phyloP scores from a whole-genome alignment of 23 red algal species.

The Cyanidiococcus yangmingshanensis region DNA sequence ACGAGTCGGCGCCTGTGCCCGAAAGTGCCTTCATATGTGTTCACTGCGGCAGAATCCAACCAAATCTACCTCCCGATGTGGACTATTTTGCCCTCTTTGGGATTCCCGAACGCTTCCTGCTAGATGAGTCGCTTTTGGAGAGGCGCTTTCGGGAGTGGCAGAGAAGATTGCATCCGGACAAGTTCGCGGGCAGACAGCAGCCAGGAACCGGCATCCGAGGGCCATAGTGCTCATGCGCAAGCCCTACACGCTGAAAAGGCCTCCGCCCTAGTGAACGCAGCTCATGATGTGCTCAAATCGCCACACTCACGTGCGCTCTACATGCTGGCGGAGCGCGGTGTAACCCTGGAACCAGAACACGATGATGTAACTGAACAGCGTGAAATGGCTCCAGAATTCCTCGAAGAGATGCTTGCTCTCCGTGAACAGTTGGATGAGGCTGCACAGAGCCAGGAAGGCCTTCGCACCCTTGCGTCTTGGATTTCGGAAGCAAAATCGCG shows the following conservation, averaged over 20 bases:
- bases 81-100: constrained; percentile 6
- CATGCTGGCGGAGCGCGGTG: constrained; percentile 1
- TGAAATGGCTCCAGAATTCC: neutral
- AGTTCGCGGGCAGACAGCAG: neutral
- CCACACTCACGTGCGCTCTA: neutral
- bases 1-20: neutral
- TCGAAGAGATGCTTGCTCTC: neutral
- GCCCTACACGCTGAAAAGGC: neutral
- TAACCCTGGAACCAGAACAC: neutral
- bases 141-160: neutral
- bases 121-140: neutral
- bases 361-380: neutral
- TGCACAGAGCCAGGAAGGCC: neutral
- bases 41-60: constrained; percentile 7
- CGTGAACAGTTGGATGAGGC: constrained; percentile 2
- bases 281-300: neutral
- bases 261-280: constrained; percentile 8
- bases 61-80: neutral
- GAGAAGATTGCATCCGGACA: constrained; percentile 6
- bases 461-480: neutral
- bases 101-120: neutral
- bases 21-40: neutral
- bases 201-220: neutral
- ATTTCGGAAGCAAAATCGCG: neutral
- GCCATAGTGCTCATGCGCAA: neutral